Percentiles rank a stretch among this genome's conserved stretches.
phyloP scores from a whole-genome alignment of 177 flowering plant species.

The Vitis hybrid region DNA sequence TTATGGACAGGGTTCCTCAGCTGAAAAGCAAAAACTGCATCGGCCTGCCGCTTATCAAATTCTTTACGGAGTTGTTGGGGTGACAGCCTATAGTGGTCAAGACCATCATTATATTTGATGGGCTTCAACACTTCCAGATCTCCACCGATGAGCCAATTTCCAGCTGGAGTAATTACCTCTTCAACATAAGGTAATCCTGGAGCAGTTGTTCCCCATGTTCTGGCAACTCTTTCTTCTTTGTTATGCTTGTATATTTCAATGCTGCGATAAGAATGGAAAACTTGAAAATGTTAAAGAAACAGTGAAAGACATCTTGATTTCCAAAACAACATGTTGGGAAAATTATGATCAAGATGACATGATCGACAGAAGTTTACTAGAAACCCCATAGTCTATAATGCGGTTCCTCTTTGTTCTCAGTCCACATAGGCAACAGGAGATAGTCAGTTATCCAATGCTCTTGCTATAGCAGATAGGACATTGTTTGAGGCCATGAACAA shows the following conservation, averaged over 20 bases:
- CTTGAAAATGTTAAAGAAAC: not conserved
- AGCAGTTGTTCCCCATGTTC: conserved; percentile 97
- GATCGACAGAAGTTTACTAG: too few relatives aligned
- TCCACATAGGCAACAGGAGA: too few relatives aligned
- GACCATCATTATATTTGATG: conserved; percentile 90
- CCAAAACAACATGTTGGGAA: too few relatives aligned
- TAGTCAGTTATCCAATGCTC: too few relatives aligned
- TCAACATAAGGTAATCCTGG: conserved; percentile 95
- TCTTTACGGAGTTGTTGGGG: conserved; percentile 79
- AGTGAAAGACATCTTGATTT: too few relatives aligned
- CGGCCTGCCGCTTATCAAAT: conserved; percentile 88
- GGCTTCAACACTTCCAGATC: conserved; percentile 86
- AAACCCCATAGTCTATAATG: too few relatives aligned
- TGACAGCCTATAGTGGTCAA: conserved; percentile 93
- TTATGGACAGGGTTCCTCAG: conserved; percentile 96
- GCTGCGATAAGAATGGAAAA: conserved; percentile 34
- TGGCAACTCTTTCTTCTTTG: conserved; percentile 96
- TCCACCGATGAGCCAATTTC: conserved; percentile 97
- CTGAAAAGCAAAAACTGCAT: conserved; percentile 99
- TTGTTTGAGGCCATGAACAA: too few relatives aligned
- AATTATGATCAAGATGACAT: too few relatives aligned
- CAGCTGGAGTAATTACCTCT: conserved; percentile 81
- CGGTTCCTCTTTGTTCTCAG: too few relatives aligned
- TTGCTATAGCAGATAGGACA: too few relatives aligned
- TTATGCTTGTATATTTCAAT: conserved; percentile 92